Base-by-base conservation (phyloP, 2,329 filamentous ascomycete species). In the Aureobasidium namibiae region DNA sequence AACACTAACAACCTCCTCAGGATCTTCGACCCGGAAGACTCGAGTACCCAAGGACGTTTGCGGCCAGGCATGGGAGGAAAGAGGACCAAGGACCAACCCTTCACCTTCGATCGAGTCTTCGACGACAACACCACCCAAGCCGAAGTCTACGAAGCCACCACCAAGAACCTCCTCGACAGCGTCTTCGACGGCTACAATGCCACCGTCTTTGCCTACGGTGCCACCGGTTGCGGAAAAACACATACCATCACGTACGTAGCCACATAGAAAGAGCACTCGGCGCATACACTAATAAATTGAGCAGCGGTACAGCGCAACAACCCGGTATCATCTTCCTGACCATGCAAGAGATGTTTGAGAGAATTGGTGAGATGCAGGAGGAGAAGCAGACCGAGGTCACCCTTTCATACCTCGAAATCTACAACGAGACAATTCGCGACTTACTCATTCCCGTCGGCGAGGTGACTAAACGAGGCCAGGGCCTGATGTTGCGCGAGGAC, bases 321-420 rank as follows among this genome's bases (percentile, higher is more conserved):
- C 94, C 94, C 0, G 94, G 94, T 60, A 97, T 99, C 68, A 99
- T 99, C 71, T 99, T 97, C 75, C 77, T 99, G 67, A 97, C 94
- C 1, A 99, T 99, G 92, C 92, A 97, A 74, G 94, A 99, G 74
- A 79, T 99, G 24, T 99, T 99, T 69, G 94, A 99, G 76, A 90
- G 92, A 73, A 96, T 99, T 65, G 78, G 80, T n/a, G 94, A 97
- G 60, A 77, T 89, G 57, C 87, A 86, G 63, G 85, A 88, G 60
- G 91, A 96, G 62, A 97, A 96, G 74, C 80, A 85, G 29, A 94
- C 91, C 3, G 94, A 97, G 68, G 79, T 99, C 57, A 90, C 92
- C 0, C 82, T 99, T 16, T 96, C 92, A 0, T 99, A 97, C 69
- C 81, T 99, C 38, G 94, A 99, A 71, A 99, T 99, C 64, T 99